Conservation (phyloP, 192 early-diverging fungal species). For the Dimargaris xerosporica region DNA sequence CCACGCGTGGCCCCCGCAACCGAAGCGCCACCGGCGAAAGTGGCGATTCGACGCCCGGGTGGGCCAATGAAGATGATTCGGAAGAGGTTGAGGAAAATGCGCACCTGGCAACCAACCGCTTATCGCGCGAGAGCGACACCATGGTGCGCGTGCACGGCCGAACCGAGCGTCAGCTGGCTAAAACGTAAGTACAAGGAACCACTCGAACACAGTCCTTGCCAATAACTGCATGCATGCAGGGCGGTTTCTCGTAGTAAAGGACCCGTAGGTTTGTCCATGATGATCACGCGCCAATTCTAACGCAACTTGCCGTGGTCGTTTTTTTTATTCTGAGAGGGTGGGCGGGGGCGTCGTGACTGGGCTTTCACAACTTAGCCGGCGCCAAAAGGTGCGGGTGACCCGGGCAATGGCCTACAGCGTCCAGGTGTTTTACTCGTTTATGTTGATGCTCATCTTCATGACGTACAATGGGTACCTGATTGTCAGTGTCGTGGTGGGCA, state of each 20-base stretch:
- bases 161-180: neutral
- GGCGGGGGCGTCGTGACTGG: no score
- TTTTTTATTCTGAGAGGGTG: no score
- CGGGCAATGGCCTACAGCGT: conserved; percentile 50
- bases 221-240: no score
- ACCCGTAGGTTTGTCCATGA: no score
- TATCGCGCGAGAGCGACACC: neutral
- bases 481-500: conserved; percentile 44
- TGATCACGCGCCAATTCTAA: no score
- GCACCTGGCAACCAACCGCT: neutral
- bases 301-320: no score
- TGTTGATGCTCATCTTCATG: conserved; percentile 72
- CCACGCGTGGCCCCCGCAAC: conserved; percentile 7
- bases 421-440: conserved; percentile 50
- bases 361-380: no score
- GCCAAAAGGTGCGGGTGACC: conserved; percentile 25
- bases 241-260: no score
- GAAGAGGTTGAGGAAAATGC: conserved; percentile 12
- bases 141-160: conserved; percentile 1
- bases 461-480: conserved; percentile 70
- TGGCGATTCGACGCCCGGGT: conserved; percentile 10
- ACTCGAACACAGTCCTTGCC: no score
- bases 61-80: conserved; percentile 25
- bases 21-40: conserved; percentile 14
- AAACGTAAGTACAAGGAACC: neutral